Conservation (phyloP, 2,329 filamentous ascomycete species). For the Corinectria fuckeliana region DNA sequence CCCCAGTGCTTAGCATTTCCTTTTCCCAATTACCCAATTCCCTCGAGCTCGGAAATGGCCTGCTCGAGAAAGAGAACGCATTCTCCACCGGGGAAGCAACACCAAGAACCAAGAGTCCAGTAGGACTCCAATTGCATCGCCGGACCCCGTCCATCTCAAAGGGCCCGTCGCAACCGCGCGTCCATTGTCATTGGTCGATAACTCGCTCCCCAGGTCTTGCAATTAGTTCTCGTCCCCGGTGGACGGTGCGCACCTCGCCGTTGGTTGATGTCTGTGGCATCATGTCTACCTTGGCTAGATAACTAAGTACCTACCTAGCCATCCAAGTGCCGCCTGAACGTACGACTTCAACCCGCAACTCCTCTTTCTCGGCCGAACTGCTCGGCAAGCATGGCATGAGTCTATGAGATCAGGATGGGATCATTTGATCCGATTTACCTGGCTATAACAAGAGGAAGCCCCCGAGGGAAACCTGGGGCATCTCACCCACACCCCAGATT, state of each 20-base stretch:
- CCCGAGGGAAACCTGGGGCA: slow-evolving; percentile 3
- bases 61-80: slow-evolving; percentile 1
- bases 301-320: neutral
- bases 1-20: neutral
- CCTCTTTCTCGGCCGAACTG: slow-evolving; percentile 2
- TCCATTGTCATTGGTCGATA: slow-evolving; percentile 2
- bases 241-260: slow-evolving; percentile 2
- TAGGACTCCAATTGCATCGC: slow-evolving; percentile 6
- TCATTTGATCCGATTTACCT: slow-evolving; percentile 11
- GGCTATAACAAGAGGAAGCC: slow-evolving; percentile 2
- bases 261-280: slow-evolving; percentile 4
- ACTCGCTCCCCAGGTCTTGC: neutral
- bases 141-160: neutral
- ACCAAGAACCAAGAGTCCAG: neutral
- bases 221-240: slow-evolving; percentile 1
- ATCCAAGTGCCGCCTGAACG: slow-evolving; percentile 4
- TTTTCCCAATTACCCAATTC: neutral
- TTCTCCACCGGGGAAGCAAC: slow-evolving; percentile 12
- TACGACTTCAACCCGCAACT: neutral
- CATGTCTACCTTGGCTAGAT: slow-evolving; percentile 1
- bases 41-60: slow-evolving; percentile 13
- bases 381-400: slow-evolving; percentile 7
- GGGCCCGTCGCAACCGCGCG: slow-evolving; percentile 1
- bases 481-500: slow-evolving; percentile 14
- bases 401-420: slow-evolving; percentile 15